Base-by-base conservation (phyloP, 1,139 yeast species). In the Suhomyces maxii region DNA sequence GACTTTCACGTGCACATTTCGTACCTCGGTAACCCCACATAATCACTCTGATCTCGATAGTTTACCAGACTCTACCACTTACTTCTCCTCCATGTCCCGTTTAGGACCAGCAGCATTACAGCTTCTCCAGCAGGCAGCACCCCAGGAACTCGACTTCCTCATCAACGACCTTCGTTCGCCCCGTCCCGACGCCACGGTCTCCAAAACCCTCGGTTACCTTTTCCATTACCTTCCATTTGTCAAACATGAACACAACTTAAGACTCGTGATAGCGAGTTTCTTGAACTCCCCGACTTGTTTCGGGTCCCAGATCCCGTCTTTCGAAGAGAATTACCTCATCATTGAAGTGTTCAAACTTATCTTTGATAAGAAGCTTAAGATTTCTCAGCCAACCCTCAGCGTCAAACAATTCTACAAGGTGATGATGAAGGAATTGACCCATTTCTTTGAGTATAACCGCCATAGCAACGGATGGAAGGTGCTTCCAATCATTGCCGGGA, bases 331-430 rank as follows among this genome's bases (percentile, higher is more conserved):
- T 34, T 73, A 76, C 51, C 58, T 64, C 42, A 67, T 79, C 1
- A 63, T 79, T 34, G 84, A 80, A 52, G 80, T 76, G 14, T 79
- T 77, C 60, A 76, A 73, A 52, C 67, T 71, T 43, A 62, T 79
- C 7, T 51, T 79, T 14, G 80, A 77, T 40, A 74, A 79, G 53
- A 86, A 86, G 58, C 67, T 75, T 42, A 69, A 68, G 43, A 69
- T 85, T 5, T 81, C 89, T 7, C 79, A 79, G 50, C 95, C 95
- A 1, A 75, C 88, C 0, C 58, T 86, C 8, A 62, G 82, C 1
- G 65, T 81, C 23, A 68, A 76, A 49, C 65, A 68, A 2, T 86
- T 85, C 71, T 80, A 78, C 54, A 62, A 68, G 6, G 68, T 76
- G 0, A 48, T 83, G 3, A 52, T 69, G 34, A 63, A 65, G 25